Conservation (phyloP, 2,329 filamentous ascomycete species). For the Trichoderma pleuroti region DNA sequence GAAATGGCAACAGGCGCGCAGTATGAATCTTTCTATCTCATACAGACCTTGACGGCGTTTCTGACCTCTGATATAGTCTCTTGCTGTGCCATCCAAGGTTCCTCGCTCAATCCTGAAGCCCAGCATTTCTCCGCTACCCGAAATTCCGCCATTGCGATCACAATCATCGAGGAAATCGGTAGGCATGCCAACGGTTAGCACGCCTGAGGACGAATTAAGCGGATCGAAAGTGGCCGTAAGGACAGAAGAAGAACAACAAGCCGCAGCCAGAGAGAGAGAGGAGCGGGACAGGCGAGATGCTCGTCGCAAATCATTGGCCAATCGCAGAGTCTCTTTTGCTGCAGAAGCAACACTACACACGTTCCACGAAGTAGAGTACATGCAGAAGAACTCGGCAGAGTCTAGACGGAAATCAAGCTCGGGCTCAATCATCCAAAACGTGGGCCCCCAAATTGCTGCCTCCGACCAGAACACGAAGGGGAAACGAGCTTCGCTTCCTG, state of each 20-base stretch:
- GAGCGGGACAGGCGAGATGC: slow-evolving; percentile 78
- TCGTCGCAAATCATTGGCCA: slow-evolving; percentile 86
- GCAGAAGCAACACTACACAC: slow-evolving; percentile 96
- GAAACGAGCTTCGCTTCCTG: slow-evolving; percentile 58
- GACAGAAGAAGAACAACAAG: slow-evolving; percentile 68
- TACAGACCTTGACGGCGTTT: slow-evolving; percentile 4
- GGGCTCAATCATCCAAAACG: slow-evolving; percentile 56
- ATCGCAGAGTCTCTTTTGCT: slow-evolving; percentile 91
- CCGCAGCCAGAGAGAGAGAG: slow-evolving; percentile 65
- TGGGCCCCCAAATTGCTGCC: slow-evolving; percentile 51
- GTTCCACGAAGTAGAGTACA: slow-evolving; percentile 88
- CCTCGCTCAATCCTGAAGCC: slow-evolving; percentile 77
- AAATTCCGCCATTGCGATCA: slow-evolving; percentile 63
- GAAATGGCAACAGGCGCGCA: slow-evolving; percentile 73
- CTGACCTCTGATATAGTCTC: slow-evolving; percentile 43
- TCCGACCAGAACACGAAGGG: slow-evolving; percentile 61
- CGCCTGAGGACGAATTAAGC: slow-evolving; percentile 26
- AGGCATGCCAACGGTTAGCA: slow-evolving; percentile 13
- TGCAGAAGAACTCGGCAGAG: slow-evolving; percentile 69
- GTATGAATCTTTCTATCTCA: slow-evolving; percentile 46
- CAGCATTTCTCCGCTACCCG: slow-evolving; percentile 62
- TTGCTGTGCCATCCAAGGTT: slow-evolving; percentile 50
- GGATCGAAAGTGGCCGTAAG: slow-evolving; percentile 60
- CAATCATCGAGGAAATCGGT: slow-evolving; percentile 21
- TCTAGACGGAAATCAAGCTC: slow-evolving; percentile 69